phyloP scores from a whole-genome alignment of 164 flowering plant species.

The Tetracentron sinense region DNA sequence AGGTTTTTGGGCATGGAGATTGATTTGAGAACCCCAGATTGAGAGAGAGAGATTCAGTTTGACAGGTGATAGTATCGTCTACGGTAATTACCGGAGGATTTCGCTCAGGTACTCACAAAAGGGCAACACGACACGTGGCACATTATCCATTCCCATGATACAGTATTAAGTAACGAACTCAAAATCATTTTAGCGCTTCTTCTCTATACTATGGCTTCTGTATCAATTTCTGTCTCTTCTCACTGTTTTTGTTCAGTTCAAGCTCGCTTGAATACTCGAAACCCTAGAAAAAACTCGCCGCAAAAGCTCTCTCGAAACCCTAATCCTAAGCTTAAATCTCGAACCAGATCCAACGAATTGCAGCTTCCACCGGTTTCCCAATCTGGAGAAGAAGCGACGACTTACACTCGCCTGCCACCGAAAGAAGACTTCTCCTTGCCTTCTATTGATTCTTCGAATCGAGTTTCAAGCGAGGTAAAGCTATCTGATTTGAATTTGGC shows the following conservation, averaged over 20 bases:
- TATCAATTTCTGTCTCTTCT: constrained; percentile 19
- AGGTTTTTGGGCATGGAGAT: no score
- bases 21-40: no score
- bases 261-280: constrained; percentile 26
- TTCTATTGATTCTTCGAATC: constrained; percentile 2
- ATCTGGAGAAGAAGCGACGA: constrained; percentile 53
- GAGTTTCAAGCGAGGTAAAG: constrained; percentile 20
- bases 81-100: no score
- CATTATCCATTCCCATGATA: no score
- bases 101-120: no score
- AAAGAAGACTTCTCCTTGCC: constrained; percentile 35
- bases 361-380: constrained; percentile 16
- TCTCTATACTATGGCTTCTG: constrained; percentile 20
- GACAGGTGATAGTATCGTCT: no score
- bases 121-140: no score
- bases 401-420: constrained; percentile 65
- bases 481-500: constrained; percentile 26
- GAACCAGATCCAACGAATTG: constrained; percentile 4
- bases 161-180: no score
- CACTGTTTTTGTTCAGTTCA: constrained; percentile 14
- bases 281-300: constrained; percentile 12
- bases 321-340: constrained; percentile 24
- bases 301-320: constrained; percentile 19
- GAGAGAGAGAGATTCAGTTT: no score
- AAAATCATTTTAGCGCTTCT: no score